phyloP scores from a whole-genome alignment of 2,329 filamentous ascomycete species.

The Ambrosiella xylebori region DNA sequence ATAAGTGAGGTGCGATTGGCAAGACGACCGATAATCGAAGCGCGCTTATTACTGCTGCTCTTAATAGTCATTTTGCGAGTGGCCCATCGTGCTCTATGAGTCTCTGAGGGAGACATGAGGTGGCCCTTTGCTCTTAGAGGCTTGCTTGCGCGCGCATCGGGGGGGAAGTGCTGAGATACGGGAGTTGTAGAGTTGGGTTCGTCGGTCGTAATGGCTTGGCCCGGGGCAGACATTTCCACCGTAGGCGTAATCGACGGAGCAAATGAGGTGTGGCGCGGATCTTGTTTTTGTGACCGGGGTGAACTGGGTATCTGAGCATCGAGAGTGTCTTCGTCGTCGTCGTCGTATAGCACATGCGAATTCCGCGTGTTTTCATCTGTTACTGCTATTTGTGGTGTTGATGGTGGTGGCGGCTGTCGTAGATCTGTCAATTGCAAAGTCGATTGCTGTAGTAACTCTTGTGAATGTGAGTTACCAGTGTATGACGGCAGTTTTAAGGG shows the following conservation, averaged over 20 bases:
- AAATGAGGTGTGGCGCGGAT: slow-evolving; percentile 12
- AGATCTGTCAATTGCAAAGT: neutral
- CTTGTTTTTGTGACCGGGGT: slow-evolving; percentile 6
- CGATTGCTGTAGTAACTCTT: slow-evolving; percentile 1
- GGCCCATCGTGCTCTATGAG: slow-evolving; percentile 82
- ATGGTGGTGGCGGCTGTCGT: slow-evolving; percentile 7
- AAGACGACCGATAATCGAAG: slow-evolving; percentile 63
- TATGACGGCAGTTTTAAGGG: neutral
- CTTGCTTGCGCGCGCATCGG: slow-evolving; percentile 8
- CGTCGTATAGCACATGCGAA: slow-evolving; percentile 8
- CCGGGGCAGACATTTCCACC: slow-evolving; percentile 9
- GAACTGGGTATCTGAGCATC: slow-evolving; percentile 7
- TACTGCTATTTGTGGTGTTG: slow-evolving; percentile 13
- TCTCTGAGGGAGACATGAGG: slow-evolving; percentile 18
- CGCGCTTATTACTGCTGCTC: slow-evolving; percentile 61
- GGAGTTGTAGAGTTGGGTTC: slow-evolving; percentile 9
- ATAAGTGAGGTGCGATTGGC: slow-evolving; percentile 38
- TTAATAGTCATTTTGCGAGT: slow-evolving; percentile 71
- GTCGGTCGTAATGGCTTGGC: slow-evolving; percentile 12
- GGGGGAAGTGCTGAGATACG: slow-evolving; percentile 9
- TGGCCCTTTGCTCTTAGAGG: slow-evolving; percentile 11
- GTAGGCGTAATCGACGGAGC: slow-evolving; percentile 9
- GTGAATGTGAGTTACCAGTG: neutral
- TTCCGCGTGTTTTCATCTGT: slow-evolving; percentile 11
- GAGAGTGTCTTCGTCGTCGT: slow-evolving; percentile 2